Conservation (phyloP, 768 basidiomycete species). For the Rhizopogon salebrosus region DNA sequence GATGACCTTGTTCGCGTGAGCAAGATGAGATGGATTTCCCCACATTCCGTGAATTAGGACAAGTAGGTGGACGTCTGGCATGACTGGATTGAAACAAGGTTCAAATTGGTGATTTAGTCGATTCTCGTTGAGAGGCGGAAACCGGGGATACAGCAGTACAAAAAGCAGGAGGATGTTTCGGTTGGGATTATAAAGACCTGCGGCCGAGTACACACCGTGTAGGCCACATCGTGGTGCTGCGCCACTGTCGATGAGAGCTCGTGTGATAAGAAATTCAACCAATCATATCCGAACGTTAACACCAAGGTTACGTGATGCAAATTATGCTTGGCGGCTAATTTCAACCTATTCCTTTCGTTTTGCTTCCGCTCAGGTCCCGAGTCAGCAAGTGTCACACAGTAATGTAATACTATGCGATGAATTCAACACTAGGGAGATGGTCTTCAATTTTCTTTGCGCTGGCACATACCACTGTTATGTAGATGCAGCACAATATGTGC, state of each 20-base stretch:
- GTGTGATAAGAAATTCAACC: neutral
- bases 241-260: neutral
- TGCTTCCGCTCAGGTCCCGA: too few relatives aligned
- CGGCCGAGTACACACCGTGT: neutral
- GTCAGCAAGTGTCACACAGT: too few relatives aligned
- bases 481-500: too few relatives aligned
- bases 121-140: neutral
- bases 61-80: slow-evolving; percentile 34
- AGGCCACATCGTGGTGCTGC: neutral
- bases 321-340: too few relatives aligned
- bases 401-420: too few relatives aligned
- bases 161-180: too few relatives aligned
- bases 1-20: slow-evolving; percentile 50
- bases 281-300: too few relatives aligned
- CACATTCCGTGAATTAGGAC: slow-evolving; percentile 67
- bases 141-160: neutral
- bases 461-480: too few relatives aligned
- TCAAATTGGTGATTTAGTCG: neutral
- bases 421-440: too few relatives aligned
- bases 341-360: too few relatives aligned
- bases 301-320: too few relatives aligned
- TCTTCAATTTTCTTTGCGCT: too few relatives aligned
- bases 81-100: slow-evolving; percentile 6
- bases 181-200: neutral
- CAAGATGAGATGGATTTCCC: slow-evolving; percentile 68